Evolutionary conservation across 768 basidiomycete genomes (phyloP), one percentile per base, ranked within the genome.

Genomic region (Lentinula boryana): DNA sequence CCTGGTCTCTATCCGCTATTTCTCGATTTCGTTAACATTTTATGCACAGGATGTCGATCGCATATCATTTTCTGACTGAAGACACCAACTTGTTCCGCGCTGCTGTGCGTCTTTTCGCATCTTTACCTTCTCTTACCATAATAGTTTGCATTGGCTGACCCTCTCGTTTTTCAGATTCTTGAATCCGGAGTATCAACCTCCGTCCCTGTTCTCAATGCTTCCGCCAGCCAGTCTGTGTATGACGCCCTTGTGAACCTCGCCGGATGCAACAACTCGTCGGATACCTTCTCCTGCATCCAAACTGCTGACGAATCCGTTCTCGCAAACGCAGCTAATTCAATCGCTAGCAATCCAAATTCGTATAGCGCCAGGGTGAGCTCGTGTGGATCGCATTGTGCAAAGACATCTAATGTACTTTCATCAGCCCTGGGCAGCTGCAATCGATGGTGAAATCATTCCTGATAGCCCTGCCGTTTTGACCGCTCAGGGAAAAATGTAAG

Each of bases 381-480:
- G 5, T 38, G 9, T 35, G 5, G 15, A 15, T 5, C 4, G 2
- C 3, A 9, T 32, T 0, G 35, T 33, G 13, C 18, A 35, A 33
- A 8, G 3, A 21, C 10, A 48, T 23, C 8, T 9, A 44, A 5
- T 7, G 4, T 53, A n/a, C n/a, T 15, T 4, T 49, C 27, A 31
- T 18, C 16, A 53, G 51, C 51, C 68, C 4, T 71, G 66, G 56
- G 46, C 58, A 10, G 67, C 70, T 6, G 66, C 67, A 9, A 63
- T 71, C 27, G 70, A 71, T 46, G 63, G 58, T 3, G 68, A 67
- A 6, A 31, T 71, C n/a, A 46, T 71, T 12, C 65, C 66, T 3
- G 70, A 66, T 38, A 53, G 60, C 1, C 70, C 70, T 6, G 64
- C 66, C 8, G 62, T 31, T 33, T 64, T 66, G 10, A 44, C 69